Conservation (phyloP, 352 stramenopile genomes). For the Phytophthora podocarpi region DNA sequence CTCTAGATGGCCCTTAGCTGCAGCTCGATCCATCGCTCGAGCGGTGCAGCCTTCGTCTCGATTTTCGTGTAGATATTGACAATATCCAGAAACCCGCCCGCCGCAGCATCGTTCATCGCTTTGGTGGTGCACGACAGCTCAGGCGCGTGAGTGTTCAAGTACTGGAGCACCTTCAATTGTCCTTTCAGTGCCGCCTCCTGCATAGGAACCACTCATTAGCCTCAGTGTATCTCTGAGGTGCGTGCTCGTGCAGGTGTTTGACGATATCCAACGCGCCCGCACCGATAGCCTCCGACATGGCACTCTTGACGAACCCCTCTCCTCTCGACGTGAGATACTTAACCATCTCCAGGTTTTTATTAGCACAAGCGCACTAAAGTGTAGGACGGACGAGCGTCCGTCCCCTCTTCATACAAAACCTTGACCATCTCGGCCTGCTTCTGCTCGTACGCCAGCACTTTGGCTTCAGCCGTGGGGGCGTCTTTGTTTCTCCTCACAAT, state of each 20-base stretch:
- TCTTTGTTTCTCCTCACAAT: constrained; percentile 42
- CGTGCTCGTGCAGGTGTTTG: constrained; percentile 52
- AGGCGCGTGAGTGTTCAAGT: constrained; percentile 30
- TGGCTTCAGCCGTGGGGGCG: constrained; percentile 45
- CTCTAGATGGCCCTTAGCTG: constrained; percentile 31
- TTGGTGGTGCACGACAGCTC: constrained; percentile 32
- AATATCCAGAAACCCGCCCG: constrained; percentile 26
- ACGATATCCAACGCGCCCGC: constrained; percentile 54
- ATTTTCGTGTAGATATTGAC: constrained; percentile 38
- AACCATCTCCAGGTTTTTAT: constrained; percentile 56
- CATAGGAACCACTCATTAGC: constrained; percentile 52
- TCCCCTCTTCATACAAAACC: constrained; percentile 58
- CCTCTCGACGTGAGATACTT: constrained; percentile 45
- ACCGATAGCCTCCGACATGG: constrained; percentile 55
- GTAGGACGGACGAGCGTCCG: constrained; percentile 42
- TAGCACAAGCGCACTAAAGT: constrained; percentile 50
- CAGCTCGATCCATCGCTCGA: constrained; percentile 40
- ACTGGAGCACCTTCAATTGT: constrained; percentile 40
- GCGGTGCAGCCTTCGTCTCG: constrained; percentile 20
- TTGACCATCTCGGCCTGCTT: constrained; percentile 54
- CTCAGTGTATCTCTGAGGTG: constrained; percentile 42
- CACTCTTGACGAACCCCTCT: constrained; percentile 61
- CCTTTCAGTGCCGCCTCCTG: constrained; percentile 39
- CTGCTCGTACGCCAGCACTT: constrained; percentile 46
- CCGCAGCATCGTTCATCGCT: constrained; percentile 34